phyloP scores from a whole-genome alignment of 768 basidiomycete genomes.

The Tricholoma hemisulphureum region DNA sequence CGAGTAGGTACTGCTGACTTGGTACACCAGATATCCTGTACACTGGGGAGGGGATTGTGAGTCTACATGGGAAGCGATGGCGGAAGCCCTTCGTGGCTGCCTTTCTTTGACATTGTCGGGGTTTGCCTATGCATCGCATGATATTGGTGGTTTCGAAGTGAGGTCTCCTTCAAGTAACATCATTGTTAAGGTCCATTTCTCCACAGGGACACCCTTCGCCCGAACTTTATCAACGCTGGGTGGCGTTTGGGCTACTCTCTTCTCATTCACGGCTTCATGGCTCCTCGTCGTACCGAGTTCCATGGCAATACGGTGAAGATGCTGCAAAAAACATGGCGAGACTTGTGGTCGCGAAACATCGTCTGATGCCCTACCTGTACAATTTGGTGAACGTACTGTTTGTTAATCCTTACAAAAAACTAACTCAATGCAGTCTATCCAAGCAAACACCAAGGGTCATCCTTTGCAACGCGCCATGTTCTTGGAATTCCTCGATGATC shows the following conservation, averaged over 20 bases:
- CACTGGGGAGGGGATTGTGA: slow-evolving; percentile 80
- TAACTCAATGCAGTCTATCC: slow-evolving; percentile 40
- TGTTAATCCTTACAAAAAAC: not conserved
- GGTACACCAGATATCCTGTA: slow-evolving; percentile 33
- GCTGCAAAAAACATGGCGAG: slow-evolving; percentile 61
- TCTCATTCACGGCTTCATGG: slow-evolving; percentile 76
- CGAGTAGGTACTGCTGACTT: not conserved
- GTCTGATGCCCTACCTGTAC: slow-evolving; percentile 75
- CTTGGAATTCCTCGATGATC: slow-evolving; percentile 58
- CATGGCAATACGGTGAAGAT: slow-evolving; percentile 75
- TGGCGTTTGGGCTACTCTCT: slow-evolving; percentile 73
- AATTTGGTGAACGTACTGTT: slow-evolving; percentile 38
- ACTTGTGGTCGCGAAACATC: slow-evolving; percentile 61
- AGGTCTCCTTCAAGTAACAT: slow-evolving; percentile 5
- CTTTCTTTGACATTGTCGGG: slow-evolving; percentile 67
- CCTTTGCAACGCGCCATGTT: slow-evolving; percentile 67
- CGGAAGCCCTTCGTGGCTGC: slow-evolving; percentile 65
- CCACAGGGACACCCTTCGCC: slow-evolving; percentile 60
- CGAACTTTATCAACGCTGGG: slow-evolving; percentile 74
- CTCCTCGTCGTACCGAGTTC: slow-evolving; percentile 71
- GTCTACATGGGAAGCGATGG: slow-evolving; percentile 77
- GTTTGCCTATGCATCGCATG: slow-evolving; percentile 71
- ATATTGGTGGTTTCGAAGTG: slow-evolving; percentile 77
- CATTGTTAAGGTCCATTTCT: not conserved
- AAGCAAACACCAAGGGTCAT: slow-evolving; percentile 50